Evolutionary conservation across 2,329 filamentous ascomycete species (phyloP).

Genomic region (Ophiostoma pallidulum): DNA sequence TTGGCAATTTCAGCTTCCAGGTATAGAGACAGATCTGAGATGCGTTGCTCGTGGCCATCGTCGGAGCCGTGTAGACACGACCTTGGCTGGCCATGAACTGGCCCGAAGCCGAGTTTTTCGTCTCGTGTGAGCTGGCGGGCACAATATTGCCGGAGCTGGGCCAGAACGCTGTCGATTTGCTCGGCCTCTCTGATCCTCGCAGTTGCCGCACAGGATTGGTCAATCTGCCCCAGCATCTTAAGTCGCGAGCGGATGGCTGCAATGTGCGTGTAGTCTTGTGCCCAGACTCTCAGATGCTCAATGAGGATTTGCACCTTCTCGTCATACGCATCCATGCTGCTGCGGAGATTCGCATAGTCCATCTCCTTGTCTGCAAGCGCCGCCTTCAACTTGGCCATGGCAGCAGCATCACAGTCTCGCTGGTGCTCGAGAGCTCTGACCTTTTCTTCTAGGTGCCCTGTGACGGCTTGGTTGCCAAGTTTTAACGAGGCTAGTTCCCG

Average conservation of each 20-base stretch:
- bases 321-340: slow-evolving; percentile 9
- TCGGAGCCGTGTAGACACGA: not conserved
- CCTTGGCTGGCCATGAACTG: not conserved
- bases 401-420: not conserved
- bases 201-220: not conserved
- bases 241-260: slow-evolving; percentile 8
- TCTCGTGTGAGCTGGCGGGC: not conserved
- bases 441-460: not conserved
- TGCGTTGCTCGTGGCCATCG: slow-evolving; percentile 5
- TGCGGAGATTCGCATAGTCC: slow-evolving; percentile 1
- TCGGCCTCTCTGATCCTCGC: slow-evolving; percentile 9
- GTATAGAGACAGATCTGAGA: slow-evolving; percentile 9
- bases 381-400: slow-evolving; percentile 8
- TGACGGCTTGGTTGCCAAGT: not conserved
- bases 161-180: slow-evolving; percentile 6
- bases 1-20: slow-evolving; percentile 5
- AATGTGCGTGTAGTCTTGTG: slow-evolving; percentile 10
- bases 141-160: slow-evolving; percentile 9
- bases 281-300: slow-evolving; percentile 11
- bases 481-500: slow-evolving; percentile 7
- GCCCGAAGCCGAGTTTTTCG: not conserved
- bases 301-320: slow-evolving; percentile 5
- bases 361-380: slow-evolving; percentile 8
- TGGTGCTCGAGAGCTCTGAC: not conserved
- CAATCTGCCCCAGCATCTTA: slow-evolving; percentile 8